phyloP scores from a whole-genome alignment of 805 yeast species.

The Candida suzukii region DNA sequence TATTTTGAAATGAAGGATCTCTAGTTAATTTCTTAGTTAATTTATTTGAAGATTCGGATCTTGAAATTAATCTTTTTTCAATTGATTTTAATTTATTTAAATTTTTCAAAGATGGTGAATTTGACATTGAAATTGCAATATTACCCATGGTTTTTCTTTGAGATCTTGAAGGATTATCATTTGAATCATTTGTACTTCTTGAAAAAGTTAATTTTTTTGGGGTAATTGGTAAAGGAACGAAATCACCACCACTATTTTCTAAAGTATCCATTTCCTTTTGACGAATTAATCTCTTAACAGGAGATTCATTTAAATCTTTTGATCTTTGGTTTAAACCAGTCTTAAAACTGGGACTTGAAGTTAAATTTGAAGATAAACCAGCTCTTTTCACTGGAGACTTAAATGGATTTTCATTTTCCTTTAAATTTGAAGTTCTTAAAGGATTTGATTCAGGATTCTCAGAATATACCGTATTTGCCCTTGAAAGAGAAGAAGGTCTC shows the following conservation, averaged over 20 bases:
- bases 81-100: conserved; percentile 23
- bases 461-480: neutral
- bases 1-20: conserved; percentile 7
- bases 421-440: conserved; percentile 6
- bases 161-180: conserved; percentile 1
- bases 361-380: neutral
- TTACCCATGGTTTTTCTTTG: conserved; percentile 20
- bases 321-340: neutral
- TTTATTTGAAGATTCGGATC: conserved; percentile 12
- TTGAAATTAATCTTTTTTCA: conserved; percentile 17
- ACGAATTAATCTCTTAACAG: conserved; percentile 26
- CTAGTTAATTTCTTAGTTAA: conserved; percentile 9
- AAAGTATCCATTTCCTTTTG: conserved; percentile 25
- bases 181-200: neutral
- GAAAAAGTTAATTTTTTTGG: neutral
- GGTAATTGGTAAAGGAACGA: conserved; percentile 15
- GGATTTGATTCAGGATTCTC: neutral
- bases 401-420: conserved; percentile 20
- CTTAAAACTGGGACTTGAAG: neutral
- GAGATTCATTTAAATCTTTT: conserved; percentile 9
- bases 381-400: conserved; percentile 4
- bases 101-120: conserved; percentile 29
- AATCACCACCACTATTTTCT: conserved; percentile 17
- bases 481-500: conserved; percentile 8
- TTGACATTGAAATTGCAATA: conserved; percentile 25